Conservation (phyloP, 2,329 filamentous ascomycete genomes). For the Beauveria australis region DNA sequence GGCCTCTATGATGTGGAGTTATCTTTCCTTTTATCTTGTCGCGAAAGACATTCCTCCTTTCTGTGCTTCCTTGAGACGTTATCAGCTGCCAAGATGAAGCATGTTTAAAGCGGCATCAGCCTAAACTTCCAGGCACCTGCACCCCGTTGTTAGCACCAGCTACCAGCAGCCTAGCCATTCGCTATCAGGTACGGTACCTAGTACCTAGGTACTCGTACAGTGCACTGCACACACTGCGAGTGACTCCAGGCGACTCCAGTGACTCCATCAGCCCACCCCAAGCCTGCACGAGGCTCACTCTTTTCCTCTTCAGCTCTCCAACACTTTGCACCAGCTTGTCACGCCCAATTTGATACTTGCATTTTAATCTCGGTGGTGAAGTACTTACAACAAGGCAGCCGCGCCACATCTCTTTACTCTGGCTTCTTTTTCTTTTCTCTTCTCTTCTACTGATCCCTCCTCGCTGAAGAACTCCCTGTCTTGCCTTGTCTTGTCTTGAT, state of each 20-base stretch:
- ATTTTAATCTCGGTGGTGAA: neutral
- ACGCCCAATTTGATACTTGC: constrained; percentile 6
- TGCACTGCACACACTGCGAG: too few species aligned
- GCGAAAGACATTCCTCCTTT: too few species aligned
- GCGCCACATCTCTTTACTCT: neutral
- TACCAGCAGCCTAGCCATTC: neutral
- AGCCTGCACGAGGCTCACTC: constrained; percentile 10
- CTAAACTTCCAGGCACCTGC: too few species aligned
- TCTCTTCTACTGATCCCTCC: neutral
- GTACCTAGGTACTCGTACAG: too few species aligned
- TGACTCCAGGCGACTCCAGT: constrained; percentile 8
- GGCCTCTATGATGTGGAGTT: too few species aligned
- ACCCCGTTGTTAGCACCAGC: neutral
- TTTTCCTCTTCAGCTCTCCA: constrained; percentile 3
- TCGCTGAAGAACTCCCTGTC: neutral
- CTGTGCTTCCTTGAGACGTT: too few species aligned
- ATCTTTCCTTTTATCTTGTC: too few species aligned
- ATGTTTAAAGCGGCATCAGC: too few species aligned
- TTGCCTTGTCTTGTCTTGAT: neutral
- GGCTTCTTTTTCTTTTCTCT: neutral
- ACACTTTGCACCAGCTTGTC: neutral
- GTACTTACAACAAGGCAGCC: constrained; percentile 3
- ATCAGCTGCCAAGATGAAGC: too few species aligned
- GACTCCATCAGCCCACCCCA: constrained; percentile 11
- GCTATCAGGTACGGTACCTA: too few species aligned